Evolutionary conservation across 495 filamentous ascomycete genomes (phyloP).

Genomic region (Collariella sp.): DNA sequence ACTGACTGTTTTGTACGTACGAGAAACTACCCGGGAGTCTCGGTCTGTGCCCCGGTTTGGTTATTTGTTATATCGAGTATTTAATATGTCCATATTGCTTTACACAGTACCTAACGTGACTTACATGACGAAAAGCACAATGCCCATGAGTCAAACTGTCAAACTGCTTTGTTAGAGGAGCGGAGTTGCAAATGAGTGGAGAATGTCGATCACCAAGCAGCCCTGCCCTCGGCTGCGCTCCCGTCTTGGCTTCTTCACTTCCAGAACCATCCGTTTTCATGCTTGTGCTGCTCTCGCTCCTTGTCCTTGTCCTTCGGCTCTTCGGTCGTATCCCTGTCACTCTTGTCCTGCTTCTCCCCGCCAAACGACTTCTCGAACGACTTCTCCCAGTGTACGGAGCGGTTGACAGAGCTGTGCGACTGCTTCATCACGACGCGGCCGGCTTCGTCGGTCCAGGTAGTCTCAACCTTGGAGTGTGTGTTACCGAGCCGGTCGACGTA

Average conservation of each 20-base stretch:
- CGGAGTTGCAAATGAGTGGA: neutral
- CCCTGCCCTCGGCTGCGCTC: no score
- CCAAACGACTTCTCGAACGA: neutral
- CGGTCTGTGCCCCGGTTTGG: no score
- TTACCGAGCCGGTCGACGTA: slow-evolving; percentile 14
- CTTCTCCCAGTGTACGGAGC: neutral
- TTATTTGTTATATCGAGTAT: no score
- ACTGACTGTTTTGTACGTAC: no score
- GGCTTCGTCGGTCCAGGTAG: slow-evolving; percentile 4
- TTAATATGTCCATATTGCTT: no score
- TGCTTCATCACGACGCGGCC: slow-evolving; percentile 6
- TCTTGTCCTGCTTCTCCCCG: neutral
- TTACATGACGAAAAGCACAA: no score
- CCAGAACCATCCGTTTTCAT: slow-evolving; percentile 16
- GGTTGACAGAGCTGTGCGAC: neutral
- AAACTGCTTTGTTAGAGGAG: neutral
- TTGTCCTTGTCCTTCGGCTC: neutral
- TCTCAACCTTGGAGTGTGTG: slow-evolving; percentile 16
- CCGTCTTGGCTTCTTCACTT: slow-evolving; percentile 8
- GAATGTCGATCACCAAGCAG: neutral
- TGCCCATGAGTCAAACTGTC: neutral
- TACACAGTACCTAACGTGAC: no score
- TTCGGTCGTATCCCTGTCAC: neutral
- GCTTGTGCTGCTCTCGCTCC: neutral
- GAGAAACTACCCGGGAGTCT: no score